Conservation (phyloP, 208 protist species). For the Wallacemonas rigidus region DNA sequence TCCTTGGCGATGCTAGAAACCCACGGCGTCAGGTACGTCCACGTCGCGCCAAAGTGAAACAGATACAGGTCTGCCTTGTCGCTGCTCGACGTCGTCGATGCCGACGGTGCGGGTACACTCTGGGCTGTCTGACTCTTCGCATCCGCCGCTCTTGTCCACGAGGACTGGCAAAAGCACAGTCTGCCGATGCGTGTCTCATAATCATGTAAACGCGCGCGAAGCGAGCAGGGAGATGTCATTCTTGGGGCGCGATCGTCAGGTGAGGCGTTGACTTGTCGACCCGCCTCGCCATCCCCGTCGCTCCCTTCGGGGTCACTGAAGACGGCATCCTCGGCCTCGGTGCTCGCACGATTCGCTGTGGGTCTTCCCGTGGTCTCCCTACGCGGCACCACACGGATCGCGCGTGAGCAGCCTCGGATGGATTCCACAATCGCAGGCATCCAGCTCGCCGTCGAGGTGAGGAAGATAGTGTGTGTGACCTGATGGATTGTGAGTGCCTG, state of each 20-base stretch:
- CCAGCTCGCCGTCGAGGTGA: conserved; percentile 31
- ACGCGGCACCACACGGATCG: conserved; percentile 23
- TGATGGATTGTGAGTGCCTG: conserved; percentile 87
- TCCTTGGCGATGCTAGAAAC: conserved; percentile 2
- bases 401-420: conserved; percentile 36
- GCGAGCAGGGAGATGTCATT: not conserved
- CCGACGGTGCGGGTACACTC: not conserved
- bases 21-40: conserved; percentile 4
- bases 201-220: not conserved
- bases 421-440: conserved; percentile 34
- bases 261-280: not conserved
- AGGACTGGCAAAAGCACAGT: not conserved
- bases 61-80: not conserved
- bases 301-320: not conserved
- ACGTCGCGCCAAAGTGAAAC: conserved; percentile 7
- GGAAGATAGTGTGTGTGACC: conserved; percentile 52
- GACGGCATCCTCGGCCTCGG: not conserved
- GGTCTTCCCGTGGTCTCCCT: conserved; percentile 4
- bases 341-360: too few species aligned
- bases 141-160: not conserved
- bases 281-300: not conserved
- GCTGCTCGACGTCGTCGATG: too few species aligned
- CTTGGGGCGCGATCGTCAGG: not conserved
- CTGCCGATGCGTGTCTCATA: conserved; percentile 2
- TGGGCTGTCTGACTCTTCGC: not conserved